Percentiles rank a stretch among this genome's conserved stretches.
Conservation (phyloP, 1,284 basidiomycete genomes). For the Vanrija humicola region DNA sequence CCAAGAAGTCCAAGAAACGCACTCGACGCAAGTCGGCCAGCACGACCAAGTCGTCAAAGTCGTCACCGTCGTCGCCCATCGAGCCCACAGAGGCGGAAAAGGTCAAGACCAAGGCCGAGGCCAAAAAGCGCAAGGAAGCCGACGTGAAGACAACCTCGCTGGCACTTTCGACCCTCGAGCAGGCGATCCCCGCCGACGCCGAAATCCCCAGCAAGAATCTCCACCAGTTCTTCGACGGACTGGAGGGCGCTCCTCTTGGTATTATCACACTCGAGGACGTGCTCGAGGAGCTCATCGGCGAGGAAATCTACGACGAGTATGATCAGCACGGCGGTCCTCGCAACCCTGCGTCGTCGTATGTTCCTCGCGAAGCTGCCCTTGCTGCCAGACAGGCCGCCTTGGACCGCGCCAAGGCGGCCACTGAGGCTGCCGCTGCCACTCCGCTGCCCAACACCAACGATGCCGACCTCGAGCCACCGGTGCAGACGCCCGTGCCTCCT, state of each 20-base stretch:
- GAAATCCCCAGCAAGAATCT: conserved; percentile 66
- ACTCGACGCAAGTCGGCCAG: not conserved
- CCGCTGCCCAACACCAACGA: conserved; percentile 22
- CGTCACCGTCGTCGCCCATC: conserved; percentile 24
- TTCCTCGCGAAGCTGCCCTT: conserved; percentile 33
- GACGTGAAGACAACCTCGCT: conserved; percentile 34
- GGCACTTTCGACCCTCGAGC: conserved; percentile 53
- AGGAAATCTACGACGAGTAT: conserved; percentile 80
- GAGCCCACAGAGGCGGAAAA: conserved; percentile 21
- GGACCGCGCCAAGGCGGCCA: conserved; percentile 22
- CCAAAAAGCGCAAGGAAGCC: conserved; percentile 15
- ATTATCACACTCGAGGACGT: conserved; percentile 93
- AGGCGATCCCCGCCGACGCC: conserved; percentile 78
- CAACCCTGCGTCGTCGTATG: conserved; percentile 28
- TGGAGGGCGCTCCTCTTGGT: conserved; percentile 71
- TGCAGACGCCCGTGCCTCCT: not conserved
- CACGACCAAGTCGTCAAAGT: not conserved
- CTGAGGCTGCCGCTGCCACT: conserved; percentile 15
- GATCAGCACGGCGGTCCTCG: conserved; percentile 24
- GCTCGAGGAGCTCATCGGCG: conserved; percentile 82
- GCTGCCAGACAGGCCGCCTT: conserved; percentile 32
- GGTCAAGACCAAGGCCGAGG: conserved; percentile 5
- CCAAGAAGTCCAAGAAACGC: conserved; percentile 10
- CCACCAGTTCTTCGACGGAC: conserved; percentile 69
- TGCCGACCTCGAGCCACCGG: conserved; percentile 17